A percentile compares a stretch with the other conserved stretches of the same genome.
Conservation (phyloP, 2,329 filamentous ascomycete species). For the Bipolaris zeicola region DNA sequence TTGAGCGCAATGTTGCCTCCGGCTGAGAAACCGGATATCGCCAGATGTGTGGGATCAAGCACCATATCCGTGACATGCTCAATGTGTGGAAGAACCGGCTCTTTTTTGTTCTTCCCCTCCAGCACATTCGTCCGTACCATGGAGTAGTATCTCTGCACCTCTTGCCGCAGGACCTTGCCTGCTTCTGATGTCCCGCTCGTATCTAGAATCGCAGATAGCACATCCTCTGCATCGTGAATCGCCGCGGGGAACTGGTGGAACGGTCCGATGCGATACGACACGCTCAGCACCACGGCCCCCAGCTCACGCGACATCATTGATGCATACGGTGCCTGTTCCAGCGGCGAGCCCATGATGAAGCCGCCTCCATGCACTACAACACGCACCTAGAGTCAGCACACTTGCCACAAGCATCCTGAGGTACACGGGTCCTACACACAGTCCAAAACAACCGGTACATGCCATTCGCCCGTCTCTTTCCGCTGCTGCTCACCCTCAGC, state of each 20-base stretch:
- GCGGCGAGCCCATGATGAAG: slow-evolving; percentile 51
- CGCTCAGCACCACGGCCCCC: slow-evolving; percentile 52
- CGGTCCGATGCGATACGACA: slow-evolving; percentile 57
- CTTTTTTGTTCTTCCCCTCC: slow-evolving; percentile 29
- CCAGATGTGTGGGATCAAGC: slow-evolving; percentile 49
- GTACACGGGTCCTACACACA: slow-evolving; percentile 26
- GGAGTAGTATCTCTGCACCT: slow-evolving; percentile 42
- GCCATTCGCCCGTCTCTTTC: slow-evolving; percentile 36
- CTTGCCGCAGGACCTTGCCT: slow-evolving; percentile 41
- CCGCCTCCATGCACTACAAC: slow-evolving; percentile 40
- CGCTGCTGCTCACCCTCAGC: slow-evolving; percentile 27
- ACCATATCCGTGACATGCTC: slow-evolving; percentile 32
- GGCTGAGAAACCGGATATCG: slow-evolving; percentile 54
- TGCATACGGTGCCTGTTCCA: slow-evolving; percentile 56
- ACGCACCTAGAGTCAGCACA: slow-evolving; percentile 11
- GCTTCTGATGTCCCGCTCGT: slow-evolving; percentile 38
- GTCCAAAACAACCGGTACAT: slow-evolving; percentile 50
- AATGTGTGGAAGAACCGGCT: slow-evolving; percentile 16
- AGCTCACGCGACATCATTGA: slow-evolving; percentile 53
- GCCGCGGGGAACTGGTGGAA: slow-evolving; percentile 55
- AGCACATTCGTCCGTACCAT: slow-evolving; percentile 31
- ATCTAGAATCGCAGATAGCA: slow-evolving; percentile 51
- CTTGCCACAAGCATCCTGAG: neutral
- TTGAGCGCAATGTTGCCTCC: slow-evolving; percentile 57
- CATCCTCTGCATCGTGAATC: slow-evolving; percentile 56